Percentiles rank a stretch among this genome's conserved stretches.
Evolutionary conservation across 2,329 filamentous ascomycete genomes (phyloP).

Genomic region (Podosphaera fusca): DNA sequence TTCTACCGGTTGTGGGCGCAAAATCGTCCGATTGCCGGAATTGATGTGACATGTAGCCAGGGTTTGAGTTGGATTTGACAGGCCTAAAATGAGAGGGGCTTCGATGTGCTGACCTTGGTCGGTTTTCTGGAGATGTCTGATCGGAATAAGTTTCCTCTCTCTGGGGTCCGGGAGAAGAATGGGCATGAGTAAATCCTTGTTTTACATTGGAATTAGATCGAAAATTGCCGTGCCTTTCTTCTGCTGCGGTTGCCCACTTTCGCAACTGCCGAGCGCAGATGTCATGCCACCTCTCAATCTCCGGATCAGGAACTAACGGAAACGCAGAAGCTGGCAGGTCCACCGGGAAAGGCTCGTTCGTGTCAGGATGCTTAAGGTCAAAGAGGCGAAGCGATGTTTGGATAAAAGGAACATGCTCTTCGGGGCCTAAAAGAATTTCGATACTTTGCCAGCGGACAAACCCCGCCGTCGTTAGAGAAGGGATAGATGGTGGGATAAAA

Average conservation of each 20-base stretch:
- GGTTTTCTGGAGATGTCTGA: no score
- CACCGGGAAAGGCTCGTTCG: constrained; percentile 41
- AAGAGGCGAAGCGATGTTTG: constrained; percentile 61
- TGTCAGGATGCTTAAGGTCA: constrained; percentile 50
- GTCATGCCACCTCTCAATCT: constrained; percentile 75
- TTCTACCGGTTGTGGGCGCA: no score
- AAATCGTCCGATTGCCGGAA: no score
- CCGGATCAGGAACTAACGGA: constrained; percentile 47
- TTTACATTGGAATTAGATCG: no score
- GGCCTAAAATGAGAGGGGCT: no score
- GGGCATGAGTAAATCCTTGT: no score
- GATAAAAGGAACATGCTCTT: constrained; percentile 67
- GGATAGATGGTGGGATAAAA: constrained; percentile 54
- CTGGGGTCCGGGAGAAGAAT: no score
- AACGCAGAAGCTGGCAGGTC: constrained; percentile 39
- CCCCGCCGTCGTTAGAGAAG: constrained; percentile 59
- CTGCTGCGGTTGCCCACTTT: constrained; percentile 23
- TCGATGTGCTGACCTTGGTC: no score
- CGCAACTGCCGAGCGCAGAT: constrained; percentile 48
- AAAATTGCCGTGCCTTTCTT: constrained; percentile 9
- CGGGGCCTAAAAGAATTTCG: constrained; percentile 65
- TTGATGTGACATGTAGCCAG: no score
- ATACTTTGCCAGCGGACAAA: constrained; percentile 91
- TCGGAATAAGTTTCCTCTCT: no score
- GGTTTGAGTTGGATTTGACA: no score